Conservation (phyloP, 2,329 filamentous ascomycete genomes). For the Colletotrichum somersetense region DNA sequence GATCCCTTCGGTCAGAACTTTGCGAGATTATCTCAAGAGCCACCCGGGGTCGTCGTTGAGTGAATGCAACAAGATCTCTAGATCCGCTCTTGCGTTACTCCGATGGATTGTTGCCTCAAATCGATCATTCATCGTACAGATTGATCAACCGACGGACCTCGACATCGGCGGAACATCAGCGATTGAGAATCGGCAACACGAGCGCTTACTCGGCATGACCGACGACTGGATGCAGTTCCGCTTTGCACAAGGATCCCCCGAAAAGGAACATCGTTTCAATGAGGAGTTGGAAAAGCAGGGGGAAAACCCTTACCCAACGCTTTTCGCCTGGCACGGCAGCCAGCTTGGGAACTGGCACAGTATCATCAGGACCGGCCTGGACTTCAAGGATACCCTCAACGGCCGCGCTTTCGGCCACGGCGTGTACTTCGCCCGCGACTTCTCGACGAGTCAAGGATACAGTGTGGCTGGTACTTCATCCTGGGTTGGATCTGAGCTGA, state of each 20-base stretch:
- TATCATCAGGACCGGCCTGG: slow-evolving; percentile 85
- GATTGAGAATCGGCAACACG: slow-evolving; percentile 48
- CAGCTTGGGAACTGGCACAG: slow-evolving; percentile 85
- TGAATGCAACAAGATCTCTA: slow-evolving; percentile 68
- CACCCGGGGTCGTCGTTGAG: slow-evolving; percentile 56
- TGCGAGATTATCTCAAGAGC: slow-evolving; percentile 63
- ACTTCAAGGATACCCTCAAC: slow-evolving; percentile 73
- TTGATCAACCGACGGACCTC: slow-evolving; percentile 59
- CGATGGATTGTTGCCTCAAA: slow-evolving; percentile 94
- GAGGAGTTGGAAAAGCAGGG: slow-evolving; percentile 67
- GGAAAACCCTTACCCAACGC: slow-evolving; percentile 68
- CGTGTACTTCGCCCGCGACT: slow-evolving; percentile 80
- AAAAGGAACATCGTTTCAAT: slow-evolving; percentile 84
- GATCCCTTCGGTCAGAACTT: slow-evolving; percentile 71
- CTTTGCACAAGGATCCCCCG: slow-evolving; percentile 88
- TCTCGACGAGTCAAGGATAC: slow-evolving; percentile 69
- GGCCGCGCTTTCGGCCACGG: slow-evolving; percentile 83
- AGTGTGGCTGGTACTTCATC: background rate
- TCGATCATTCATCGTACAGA: slow-evolving; percentile 85
- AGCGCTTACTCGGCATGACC: slow-evolving; percentile 72
- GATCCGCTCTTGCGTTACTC: slow-evolving; percentile 75
- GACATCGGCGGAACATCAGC: slow-evolving; percentile 10
- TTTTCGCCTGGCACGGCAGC: slow-evolving; percentile 92
- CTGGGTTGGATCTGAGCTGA: slow-evolving; percentile 78
- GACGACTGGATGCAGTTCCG: slow-evolving; percentile 81